Conservation (phyloP, 2,329 filamentous ascomycete species). For the Sarocladiaceae sp. region DNA sequence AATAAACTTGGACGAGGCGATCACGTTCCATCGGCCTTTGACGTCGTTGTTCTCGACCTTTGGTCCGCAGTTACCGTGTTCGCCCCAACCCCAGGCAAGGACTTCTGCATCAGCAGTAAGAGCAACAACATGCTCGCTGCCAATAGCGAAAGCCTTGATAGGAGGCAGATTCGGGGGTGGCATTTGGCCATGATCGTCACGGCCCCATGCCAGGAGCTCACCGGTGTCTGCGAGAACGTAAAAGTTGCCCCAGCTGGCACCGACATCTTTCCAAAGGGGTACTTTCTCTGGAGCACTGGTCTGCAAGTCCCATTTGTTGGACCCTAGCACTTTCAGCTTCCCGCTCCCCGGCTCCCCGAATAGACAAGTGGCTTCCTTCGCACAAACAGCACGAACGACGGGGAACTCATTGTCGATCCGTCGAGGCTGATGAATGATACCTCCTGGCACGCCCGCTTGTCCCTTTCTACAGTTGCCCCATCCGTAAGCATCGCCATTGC, state of each 20-base stretch:
- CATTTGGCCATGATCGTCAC: constrained; percentile 81
- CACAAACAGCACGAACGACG: constrained; percentile 68
- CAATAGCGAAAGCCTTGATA: constrained; percentile 65
- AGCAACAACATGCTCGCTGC: constrained; percentile 86
- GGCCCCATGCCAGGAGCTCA: constrained; percentile 68
- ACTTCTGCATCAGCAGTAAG: constrained; percentile 62
- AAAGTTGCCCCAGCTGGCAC: constrained; percentile 78
- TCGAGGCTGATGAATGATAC: constrained; percentile 53
- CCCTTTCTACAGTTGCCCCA: constrained; percentile 88
- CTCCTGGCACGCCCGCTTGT: constrained; percentile 64
- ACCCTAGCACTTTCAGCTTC: constrained; percentile 63
- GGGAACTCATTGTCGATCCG: constrained; percentile 59
- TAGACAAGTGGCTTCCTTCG: constrained; percentile 80
- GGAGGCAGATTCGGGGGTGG: constrained; percentile 57
- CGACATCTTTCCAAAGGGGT: constrained; percentile 61
- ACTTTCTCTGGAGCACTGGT: constrained; percentile 51
- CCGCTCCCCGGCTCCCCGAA: constrained; percentile 53
- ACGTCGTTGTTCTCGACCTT: constrained; percentile 61
- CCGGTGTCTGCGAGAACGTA: constrained; percentile 64
- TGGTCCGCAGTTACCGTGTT: constrained; percentile 92
- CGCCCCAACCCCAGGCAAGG: constrained; percentile 91
- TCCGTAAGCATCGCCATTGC: constrained; percentile 73
- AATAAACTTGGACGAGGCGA: constrained; percentile 55
- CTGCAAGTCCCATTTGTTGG: constrained; percentile 67
- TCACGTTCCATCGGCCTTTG: constrained; percentile 63